These are phyloP conservation scores for Chamaenerion angustifolium DNA, from an alignment of 345 rosid genomes.

Conservation along the genomic window DNA sequence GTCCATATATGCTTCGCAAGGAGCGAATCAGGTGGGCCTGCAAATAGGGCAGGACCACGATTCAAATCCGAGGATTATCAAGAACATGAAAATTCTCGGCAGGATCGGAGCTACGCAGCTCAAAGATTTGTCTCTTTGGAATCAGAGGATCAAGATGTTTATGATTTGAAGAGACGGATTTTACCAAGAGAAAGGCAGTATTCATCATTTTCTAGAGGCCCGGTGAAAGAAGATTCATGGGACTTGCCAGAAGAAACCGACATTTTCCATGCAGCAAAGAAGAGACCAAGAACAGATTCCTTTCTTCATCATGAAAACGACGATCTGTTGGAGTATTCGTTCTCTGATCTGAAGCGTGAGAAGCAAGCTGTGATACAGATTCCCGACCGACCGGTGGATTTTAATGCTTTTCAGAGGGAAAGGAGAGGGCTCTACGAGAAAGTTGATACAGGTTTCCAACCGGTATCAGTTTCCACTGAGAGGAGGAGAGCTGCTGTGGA, in stretches of 20 bases:
- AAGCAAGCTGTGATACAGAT: slow-evolving; percentile 27
- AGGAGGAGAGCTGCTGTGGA: slow-evolving; percentile 48
- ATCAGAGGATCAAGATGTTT: slow-evolving; percentile 31
- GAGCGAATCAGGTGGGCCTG: slow-evolving; percentile 44
- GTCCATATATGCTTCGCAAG: slow-evolving; percentile 89
- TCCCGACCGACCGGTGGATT: slow-evolving; percentile 22
- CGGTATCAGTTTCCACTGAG: slow-evolving; percentile 33
- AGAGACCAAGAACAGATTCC: slow-evolving; percentile 54
- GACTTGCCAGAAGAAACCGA: slow-evolving; percentile 58
- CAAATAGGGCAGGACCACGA: not conserved
- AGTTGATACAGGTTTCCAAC: slow-evolving; percentile 25
- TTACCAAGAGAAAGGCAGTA: slow-evolving; percentile 28
- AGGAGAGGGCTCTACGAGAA: slow-evolving; percentile 40
- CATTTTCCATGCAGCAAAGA: slow-evolving; percentile 46
- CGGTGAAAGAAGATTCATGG: slow-evolving; percentile 73
- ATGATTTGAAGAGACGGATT: slow-evolving; percentile 27
- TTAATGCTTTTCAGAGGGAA: slow-evolving; percentile 27
- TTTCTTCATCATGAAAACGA: slow-evolving; percentile 51
- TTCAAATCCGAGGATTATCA: slow-evolving; percentile 30
- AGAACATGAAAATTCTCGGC: slow-evolving; percentile 23
- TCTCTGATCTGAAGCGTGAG: slow-evolving; percentile 46
- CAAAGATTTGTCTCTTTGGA: slow-evolving; percentile 27
- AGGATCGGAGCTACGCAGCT: slow-evolving; percentile 25
- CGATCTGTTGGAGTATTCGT: slow-evolving; percentile 53
- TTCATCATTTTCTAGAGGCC: slow-evolving; percentile 30